A percentile compares a stretch with the other conserved stretches of the same genome.
Evolutionary conservation across 2,329 filamentous ascomycete species (phyloP).

Genomic region (Arthrobotrys pseudoclavata): DNA sequence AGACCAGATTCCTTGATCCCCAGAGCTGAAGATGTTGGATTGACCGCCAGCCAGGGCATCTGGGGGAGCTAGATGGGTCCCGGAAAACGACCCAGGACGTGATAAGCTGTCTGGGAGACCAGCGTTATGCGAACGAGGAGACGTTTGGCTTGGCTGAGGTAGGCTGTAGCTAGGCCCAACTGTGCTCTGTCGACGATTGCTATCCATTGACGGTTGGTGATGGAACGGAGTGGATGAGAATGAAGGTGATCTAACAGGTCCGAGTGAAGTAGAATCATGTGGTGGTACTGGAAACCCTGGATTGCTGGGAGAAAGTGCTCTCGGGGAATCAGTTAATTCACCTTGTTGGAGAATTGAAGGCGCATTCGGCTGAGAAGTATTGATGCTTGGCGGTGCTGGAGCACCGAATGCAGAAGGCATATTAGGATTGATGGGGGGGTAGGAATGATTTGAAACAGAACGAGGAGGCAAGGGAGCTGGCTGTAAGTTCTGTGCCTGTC

Average conservation of each 20-base stretch:
- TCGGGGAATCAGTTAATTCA: slow-evolving; percentile 62
- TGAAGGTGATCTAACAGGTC: slow-evolving; percentile 51
- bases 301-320: slow-evolving; percentile 61
- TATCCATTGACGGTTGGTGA: slow-evolving; percentile 48
- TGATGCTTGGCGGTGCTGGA: slow-evolving; percentile 55
- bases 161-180: slow-evolving; percentile 47
- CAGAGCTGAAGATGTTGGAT: slow-evolving; percentile 75
- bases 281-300: slow-evolving; percentile 59
- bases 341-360: slow-evolving; percentile 60
- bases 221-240: slow-evolving; percentile 54
- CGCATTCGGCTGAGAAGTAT: slow-evolving; percentile 46
- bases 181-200: slow-evolving; percentile 38
- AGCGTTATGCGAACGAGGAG: slow-evolving; percentile 62
- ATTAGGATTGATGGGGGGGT: slow-evolving; percentile 54
- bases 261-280: slow-evolving; percentile 56
- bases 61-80: slow-evolving; percentile 50
- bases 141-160: slow-evolving; percentile 56
- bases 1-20: slow-evolving; percentile 76
- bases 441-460: slow-evolving; percentile 40
- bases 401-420: slow-evolving; percentile 39
- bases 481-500: slow-evolving; percentile 53
- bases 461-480: slow-evolving; percentile 47
- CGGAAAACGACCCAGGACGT: slow-evolving; percentile 49
- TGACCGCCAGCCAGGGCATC: slow-evolving; percentile 35
- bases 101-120: slow-evolving; percentile 49